phyloP scores from a whole-genome alignment of 176 grass and related monocot genomes.

The Tillandsia fasciculata region DNA sequence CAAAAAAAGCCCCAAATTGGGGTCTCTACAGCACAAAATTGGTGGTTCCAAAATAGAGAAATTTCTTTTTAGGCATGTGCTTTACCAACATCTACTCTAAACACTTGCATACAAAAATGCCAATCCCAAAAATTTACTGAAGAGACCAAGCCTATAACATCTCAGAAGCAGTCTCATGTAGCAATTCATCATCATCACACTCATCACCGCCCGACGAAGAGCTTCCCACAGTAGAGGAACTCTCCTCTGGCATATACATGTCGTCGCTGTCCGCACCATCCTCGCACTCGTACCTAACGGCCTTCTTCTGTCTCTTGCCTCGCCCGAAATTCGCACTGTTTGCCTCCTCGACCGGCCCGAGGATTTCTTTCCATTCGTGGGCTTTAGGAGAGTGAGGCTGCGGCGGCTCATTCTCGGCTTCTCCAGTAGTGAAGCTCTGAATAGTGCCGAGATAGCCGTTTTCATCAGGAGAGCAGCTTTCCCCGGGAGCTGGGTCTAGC shows the following conservation, averaged over 20 bases:
- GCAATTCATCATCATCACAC: neutral
- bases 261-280: conserved; percentile 44
- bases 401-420: conserved; percentile 6
- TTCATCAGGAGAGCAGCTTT: conserved; percentile 41
- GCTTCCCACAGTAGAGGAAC: conserved; percentile 2
- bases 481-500: conserved; percentile 34
- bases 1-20: neutral
- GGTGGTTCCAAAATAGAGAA: too few relatives aligned
- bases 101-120: too few relatives aligned
- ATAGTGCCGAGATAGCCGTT: conserved; percentile 60
- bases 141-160: too few relatives aligned
- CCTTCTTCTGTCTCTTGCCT: conserved; percentile 44
- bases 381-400: conserved; percentile 27
- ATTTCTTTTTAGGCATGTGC: too few relatives aligned
- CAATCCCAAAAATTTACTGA: too few relatives aligned
- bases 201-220: conserved; percentile 21
- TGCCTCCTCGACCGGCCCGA: conserved; percentile 28
- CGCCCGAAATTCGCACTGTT: conserved; percentile 36
- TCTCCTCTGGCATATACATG: conserved; percentile 35
- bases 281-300: conserved; percentile 33
- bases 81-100: too few relatives aligned
- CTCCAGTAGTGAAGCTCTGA: conserved; percentile 39
- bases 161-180: too few relatives aligned
- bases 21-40: neutral
- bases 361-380: conserved; percentile 32